Conservation (phyloP, 1,284 basidiomycete species). For the Trichosporon ovoides region DNA sequence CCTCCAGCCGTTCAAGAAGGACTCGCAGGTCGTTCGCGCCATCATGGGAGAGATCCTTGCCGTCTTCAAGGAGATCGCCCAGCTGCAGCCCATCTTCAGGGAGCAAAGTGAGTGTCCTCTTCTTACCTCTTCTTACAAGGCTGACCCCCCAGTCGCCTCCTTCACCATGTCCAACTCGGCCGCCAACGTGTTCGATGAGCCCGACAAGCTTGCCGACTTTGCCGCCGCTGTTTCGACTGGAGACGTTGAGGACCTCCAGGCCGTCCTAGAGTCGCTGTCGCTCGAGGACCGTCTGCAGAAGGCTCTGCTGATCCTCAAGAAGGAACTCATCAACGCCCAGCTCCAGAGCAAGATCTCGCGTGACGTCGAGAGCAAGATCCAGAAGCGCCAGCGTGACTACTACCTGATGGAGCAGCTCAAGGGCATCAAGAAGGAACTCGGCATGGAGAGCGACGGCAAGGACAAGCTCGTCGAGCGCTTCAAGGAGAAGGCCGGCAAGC, state of each 20-base stretch:
- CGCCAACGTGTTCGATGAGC: conserved; percentile 97
- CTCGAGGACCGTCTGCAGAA: conserved; percentile 89
- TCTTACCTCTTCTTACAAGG: conserved; percentile 1
- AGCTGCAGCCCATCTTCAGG: conserved; percentile 93
- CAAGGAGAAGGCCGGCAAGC: conserved; percentile 73
- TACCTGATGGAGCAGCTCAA: conserved; percentile 98
- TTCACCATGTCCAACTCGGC: conserved; percentile 93
- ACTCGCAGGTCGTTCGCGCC: conserved; percentile 88
- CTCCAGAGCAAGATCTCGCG: conserved; percentile 89
- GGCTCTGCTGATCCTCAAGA: conserved; percentile 88
- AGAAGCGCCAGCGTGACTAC: conserved; percentile 94
- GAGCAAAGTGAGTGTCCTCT: conserved; percentile 63
- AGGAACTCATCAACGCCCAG: conserved; percentile 96
- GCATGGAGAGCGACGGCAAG: conserved; percentile 88
- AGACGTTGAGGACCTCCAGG: conserved; percentile 83
- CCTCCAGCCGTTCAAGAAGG: conserved; percentile 81
- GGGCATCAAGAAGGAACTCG: conserved; percentile 97
- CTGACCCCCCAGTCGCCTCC: conserved; percentile 53
- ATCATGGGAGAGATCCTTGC: conserved; percentile 96
- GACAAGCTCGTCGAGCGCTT: conserved; percentile 97
- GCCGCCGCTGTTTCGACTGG: conserved; percentile 93
- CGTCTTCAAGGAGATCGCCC: conserved; percentile 98
- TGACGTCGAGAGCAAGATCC: conserved; percentile 94
- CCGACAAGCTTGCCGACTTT: conserved; percentile 96
- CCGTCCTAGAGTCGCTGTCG: conserved; percentile 79